These are phyloP conservation scores for Microdochium nivale DNA, from an alignment of 2,329 filamentous ascomycete species.

Conservation along the genomic window DNA sequence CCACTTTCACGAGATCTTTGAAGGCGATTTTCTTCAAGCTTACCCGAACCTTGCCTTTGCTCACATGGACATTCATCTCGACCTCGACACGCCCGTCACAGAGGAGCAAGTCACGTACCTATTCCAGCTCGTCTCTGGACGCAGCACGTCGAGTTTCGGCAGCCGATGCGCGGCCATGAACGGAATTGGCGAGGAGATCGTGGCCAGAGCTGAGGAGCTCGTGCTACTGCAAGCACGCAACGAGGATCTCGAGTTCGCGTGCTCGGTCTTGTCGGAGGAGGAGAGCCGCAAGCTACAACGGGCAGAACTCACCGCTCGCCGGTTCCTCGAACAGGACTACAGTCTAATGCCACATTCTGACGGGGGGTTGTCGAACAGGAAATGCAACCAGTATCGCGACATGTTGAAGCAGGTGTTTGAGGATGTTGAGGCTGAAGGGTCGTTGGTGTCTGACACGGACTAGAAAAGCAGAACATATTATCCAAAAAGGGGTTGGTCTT, in stretches of 20 bases:
- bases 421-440: slow-evolving; percentile 1
- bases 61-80: slow-evolving; percentile 63
- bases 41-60: slow-evolving; percentile 46
- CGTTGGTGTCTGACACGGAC: background rate
- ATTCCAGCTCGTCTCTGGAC: slow-evolving; percentile 60
- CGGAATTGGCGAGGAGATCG: slow-evolving; percentile 63
- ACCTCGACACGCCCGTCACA: slow-evolving; percentile 36
- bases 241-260: slow-evolving; percentile 68
- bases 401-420: slow-evolving; percentile 15
- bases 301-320: slow-evolving; percentile 53
- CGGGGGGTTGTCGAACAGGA: background rate
- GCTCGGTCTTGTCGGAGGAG: slow-evolving; percentile 53
- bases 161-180: slow-evolving; percentile 80
- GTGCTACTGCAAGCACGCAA: slow-evolving; percentile 59
- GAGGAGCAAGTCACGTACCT: slow-evolving; percentile 65
- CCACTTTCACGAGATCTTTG: slow-evolving; percentile 66
- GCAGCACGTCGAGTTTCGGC: slow-evolving; percentile 76
- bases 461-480: background rate
- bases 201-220: slow-evolving; percentile 69
- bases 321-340: slow-evolving; percentile 43
- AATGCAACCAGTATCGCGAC: slow-evolving; percentile 10
- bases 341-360: background rate
- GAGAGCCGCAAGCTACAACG: slow-evolving; percentile 60
- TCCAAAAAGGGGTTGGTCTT: no score
- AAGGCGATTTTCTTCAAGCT: slow-evolving; percentile 46